Evolutionary conservation across 1,284 basidiomycete genomes (phyloP).

Genomic region (Sporisorium exsertum): DNA sequence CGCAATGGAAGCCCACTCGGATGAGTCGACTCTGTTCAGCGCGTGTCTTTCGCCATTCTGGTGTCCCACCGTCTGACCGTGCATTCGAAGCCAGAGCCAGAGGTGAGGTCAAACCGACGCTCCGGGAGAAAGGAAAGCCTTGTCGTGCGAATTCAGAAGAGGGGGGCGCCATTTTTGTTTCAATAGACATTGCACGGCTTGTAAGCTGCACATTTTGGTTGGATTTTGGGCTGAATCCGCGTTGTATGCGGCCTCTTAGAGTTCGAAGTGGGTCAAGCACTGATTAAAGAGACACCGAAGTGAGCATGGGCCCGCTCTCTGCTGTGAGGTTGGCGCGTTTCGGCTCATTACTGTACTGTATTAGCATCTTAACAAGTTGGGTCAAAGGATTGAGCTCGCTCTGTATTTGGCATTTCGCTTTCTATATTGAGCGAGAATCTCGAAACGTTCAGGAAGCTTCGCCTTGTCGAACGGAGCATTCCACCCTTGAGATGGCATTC

Average conservation of each 20-base stretch:
- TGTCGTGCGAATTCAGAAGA: not conserved
- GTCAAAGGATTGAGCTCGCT: not conserved
- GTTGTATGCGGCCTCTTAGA: not conserved
- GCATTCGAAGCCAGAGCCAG: no score
- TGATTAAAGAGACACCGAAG: not conserved
- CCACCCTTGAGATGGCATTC: not conserved
- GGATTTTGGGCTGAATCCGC: not conserved
- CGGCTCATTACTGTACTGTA: not conserved
- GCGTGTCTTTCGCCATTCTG: not conserved
- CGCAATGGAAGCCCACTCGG: not conserved
- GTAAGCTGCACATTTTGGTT: not conserved
- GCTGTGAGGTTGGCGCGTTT: not conserved
- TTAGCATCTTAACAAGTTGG: not conserved
- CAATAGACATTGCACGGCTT: not conserved
- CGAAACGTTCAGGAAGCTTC: not conserved
- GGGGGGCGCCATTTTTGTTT: no score
- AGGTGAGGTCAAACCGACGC: not conserved
- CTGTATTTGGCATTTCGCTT: not conserved
- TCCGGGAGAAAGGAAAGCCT: not conserved
- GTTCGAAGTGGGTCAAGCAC: not conserved
- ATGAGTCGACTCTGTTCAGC: no score
- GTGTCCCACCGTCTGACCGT: not conserved
- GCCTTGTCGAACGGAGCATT: not conserved
- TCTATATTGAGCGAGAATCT: not conserved
- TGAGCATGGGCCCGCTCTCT: not conserved